phyloP scores from a whole-genome alignment of 2,329 filamentous ascomycete genomes.

The Monilinia fructicola region DNA sequence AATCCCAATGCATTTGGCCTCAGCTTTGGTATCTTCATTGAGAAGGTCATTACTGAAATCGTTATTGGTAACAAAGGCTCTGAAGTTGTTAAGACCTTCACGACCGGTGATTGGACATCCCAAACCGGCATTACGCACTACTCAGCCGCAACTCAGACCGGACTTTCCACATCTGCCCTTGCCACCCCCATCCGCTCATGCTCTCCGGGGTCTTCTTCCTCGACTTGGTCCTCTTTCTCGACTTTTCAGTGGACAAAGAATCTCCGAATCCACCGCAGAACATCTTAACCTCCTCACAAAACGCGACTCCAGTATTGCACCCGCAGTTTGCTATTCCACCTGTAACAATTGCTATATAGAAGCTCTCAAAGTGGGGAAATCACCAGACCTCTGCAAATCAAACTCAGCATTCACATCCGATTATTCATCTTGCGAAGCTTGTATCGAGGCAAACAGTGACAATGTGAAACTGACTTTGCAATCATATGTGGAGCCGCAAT shows the following conservation, averaged over 20 bases:
- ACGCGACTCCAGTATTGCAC: constrained; percentile 45
- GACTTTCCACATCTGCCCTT: constrained; percentile 16
- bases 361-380: constrained; percentile 51
- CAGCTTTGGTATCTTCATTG: constrained; percentile 60
- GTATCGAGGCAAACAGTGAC: constrained; percentile 28
- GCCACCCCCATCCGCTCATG: neutral
- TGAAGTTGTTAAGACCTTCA: constrained; percentile 44
- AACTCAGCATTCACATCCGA: constrained; percentile 46
- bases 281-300: constrained; percentile 37
- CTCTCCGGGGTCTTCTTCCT: constrained; percentile 2
- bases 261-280: neutral
- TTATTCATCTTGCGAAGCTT: constrained; percentile 43
- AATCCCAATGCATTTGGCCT: constrained; percentile 62
- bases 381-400: constrained; percentile 45
- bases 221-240: neutral
- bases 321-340: constrained; percentile 50
- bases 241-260: neutral
- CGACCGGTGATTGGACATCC: constrained; percentile 57
- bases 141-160: constrained; percentile 21
- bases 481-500: constrained; percentile 31
- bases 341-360: constrained; percentile 54
- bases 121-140: constrained; percentile 50
- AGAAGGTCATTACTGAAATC: constrained; percentile 43
- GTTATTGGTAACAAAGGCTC: constrained; percentile 31
- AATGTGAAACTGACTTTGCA: constrained; percentile 13